phyloP scores from a whole-genome alignment of 257 asterid genomes.

The Verbascum thapsus region DNA sequence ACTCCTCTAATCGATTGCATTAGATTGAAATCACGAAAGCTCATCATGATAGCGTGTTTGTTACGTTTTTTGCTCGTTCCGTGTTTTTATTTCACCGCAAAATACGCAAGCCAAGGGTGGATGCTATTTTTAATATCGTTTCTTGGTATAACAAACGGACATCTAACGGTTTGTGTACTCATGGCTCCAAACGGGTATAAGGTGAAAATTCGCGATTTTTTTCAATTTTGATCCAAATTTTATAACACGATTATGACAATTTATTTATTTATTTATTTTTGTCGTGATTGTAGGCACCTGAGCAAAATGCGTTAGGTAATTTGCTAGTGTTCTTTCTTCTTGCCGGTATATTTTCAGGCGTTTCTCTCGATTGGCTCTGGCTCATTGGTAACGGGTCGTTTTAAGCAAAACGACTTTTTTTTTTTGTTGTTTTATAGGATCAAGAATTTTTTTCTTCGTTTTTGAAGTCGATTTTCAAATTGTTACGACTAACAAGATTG shows the following conservation, averaged over 20 bases:
- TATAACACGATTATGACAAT: no score
- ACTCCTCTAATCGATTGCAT: slow-evolving; percentile 54
- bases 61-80: slow-evolving; percentile 71
- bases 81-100: slow-evolving; percentile 79
- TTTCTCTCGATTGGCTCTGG: slow-evolving; percentile 68
- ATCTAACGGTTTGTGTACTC: slow-evolving; percentile 76
- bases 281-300: slow-evolving; percentile 56
- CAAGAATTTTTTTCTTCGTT: no score
- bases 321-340: slow-evolving; percentile 55
- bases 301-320: slow-evolving; percentile 69
- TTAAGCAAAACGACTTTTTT: no score
- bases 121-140: slow-evolving; percentile 71
- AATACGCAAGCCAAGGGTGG: slow-evolving; percentile 80
- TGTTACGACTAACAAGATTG: no score
- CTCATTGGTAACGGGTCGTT: slow-evolving; percentile 39
- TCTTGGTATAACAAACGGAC: slow-evolving; percentile 78
- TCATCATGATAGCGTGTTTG: slow-evolving; percentile 49
- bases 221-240: no score
- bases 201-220: slow-evolving; percentile 47
- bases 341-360: slow-evolving; percentile 62
- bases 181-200: slow-evolving; percentile 83
- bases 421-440: no score
- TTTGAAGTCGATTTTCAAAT: no score
- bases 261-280: not conserved
- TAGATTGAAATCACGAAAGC: slow-evolving; percentile 58